Conservation (phyloP, 768 basidiomycete genomes). For the Xerocomellus chrysenteron region DNA sequence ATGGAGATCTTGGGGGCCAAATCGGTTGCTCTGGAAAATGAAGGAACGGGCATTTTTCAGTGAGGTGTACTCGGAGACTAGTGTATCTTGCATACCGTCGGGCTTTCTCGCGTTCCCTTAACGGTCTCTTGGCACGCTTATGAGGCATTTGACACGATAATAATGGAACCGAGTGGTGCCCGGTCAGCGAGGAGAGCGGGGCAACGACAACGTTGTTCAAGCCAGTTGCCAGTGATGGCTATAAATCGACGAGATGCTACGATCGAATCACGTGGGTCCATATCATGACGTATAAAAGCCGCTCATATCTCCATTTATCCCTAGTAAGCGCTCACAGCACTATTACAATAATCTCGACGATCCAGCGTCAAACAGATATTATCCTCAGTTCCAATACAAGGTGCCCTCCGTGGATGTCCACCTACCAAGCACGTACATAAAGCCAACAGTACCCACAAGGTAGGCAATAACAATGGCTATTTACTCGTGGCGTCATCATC, state of each 20-base stretch:
- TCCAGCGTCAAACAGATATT: conserved; percentile 9
- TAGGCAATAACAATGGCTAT: conserved; percentile 59
- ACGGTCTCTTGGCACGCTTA: conserved; percentile 57
- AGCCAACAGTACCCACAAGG: conserved; percentile 56
- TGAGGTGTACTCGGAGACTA: background rate
- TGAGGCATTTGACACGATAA: conserved; percentile 55
- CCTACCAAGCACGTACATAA: conserved; percentile 48
- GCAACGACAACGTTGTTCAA: conserved; percentile 16
- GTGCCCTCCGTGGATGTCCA: conserved; percentile 46
- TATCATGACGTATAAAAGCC: background rate
- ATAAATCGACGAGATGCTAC: background rate
- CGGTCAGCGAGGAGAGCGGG: background rate
- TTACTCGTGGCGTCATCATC: conserved; percentile 12
- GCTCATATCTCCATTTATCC: conserved; percentile 7
- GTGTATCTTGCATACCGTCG: conserved; percentile 39
- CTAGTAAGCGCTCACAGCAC: background rate
- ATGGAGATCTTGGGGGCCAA: conserved; percentile 45
- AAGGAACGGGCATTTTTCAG: background rate
- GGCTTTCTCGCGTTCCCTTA: conserved; percentile 42
- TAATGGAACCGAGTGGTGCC: conserved; percentile 13
- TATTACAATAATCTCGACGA: background rate
- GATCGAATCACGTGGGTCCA: conserved; percentile 20
- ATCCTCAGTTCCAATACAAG: conserved; percentile 42
- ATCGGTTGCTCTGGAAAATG: conserved; percentile 45
- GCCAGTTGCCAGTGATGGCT: background rate